These are phyloP conservation scores for Penicillium digitatum DNA, from an alignment of 2,329 filamentous ascomycete species.

Conservation along the genomic window DNA sequence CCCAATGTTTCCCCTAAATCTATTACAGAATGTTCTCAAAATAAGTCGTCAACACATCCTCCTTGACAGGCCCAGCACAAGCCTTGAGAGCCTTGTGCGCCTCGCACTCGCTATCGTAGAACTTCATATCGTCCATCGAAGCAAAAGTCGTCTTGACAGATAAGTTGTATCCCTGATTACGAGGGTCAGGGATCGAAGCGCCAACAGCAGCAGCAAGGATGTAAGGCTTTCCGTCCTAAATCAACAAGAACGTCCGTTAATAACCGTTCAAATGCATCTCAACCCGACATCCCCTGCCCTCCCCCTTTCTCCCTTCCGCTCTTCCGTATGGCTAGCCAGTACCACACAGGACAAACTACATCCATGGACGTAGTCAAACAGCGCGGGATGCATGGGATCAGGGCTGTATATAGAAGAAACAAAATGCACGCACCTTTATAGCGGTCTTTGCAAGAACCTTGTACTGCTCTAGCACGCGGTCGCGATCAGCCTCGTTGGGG, in stretches of 20 bases:
- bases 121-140: conserved; percentile 64
- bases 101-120: conserved; percentile 60
- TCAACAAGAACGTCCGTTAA: background rate
- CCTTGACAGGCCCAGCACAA: conserved; percentile 29
- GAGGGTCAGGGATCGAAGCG: conserved; percentile 53
- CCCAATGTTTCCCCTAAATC: background rate
- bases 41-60: conserved; percentile 38
- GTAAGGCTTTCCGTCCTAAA: conserved; percentile 66
- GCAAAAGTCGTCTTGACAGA: conserved; percentile 61
- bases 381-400: background rate
- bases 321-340: background rate
- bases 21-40: conserved; percentile 36
- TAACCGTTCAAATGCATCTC: background rate
- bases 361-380: background rate
- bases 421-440: conserved; percentile 38
- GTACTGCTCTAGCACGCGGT: conserved; percentile 45
- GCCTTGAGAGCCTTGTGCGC: conserved; percentile 51
- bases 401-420: background rate
- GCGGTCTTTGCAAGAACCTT: conserved; percentile 43
- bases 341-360: background rate
- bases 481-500: conserved; percentile 44
- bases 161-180: conserved; percentile 63
- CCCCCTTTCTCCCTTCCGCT: background rate
- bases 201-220: conserved; percentile 59
- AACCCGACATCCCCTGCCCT: background rate